phyloP scores from a whole-genome alignment of 495 filamentous ascomycete genomes.

The Astrocystis sublimbata region DNA sequence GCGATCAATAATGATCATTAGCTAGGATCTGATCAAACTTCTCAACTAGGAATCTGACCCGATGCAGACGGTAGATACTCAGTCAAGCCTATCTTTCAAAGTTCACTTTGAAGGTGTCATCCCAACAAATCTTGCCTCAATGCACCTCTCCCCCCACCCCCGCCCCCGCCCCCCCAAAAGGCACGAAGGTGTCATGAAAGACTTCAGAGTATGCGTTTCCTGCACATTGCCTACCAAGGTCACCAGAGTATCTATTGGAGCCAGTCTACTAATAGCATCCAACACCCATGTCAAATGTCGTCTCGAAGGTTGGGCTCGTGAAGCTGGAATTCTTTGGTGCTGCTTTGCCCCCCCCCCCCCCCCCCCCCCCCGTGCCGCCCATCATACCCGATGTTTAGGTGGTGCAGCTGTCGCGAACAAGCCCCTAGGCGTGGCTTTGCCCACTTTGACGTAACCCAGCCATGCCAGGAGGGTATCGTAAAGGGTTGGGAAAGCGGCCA shows the following conservation, averaged over 20 bases:
- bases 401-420: constrained; percentile 7
- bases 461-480: constrained; percentile 8
- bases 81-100: not conserved
- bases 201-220: constrained; percentile 4
- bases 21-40: not conserved
- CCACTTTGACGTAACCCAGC: constrained; percentile 1
- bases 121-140: not conserved
- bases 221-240: constrained; percentile 11
- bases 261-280: not conserved
- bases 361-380: too few relatives aligned
- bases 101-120: not conserved
- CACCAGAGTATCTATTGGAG: constrained; percentile 2
- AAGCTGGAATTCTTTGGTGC: constrained; percentile 4
- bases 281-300: not conserved
- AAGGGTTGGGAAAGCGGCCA: not conserved
- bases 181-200: not conserved
- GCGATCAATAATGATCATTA: not conserved
- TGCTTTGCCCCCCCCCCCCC: constrained; percentile 16
- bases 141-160: not conserved
- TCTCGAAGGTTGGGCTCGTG: constrained; percentile 9
- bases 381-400: constrained; percentile 9
- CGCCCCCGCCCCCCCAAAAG: not conserved
- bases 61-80: not conserved
- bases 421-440: constrained; percentile 12
- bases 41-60: not conserved